Conservation (phyloP, 1,284 basidiomycete species). For the Pascua sp. region DNA sequence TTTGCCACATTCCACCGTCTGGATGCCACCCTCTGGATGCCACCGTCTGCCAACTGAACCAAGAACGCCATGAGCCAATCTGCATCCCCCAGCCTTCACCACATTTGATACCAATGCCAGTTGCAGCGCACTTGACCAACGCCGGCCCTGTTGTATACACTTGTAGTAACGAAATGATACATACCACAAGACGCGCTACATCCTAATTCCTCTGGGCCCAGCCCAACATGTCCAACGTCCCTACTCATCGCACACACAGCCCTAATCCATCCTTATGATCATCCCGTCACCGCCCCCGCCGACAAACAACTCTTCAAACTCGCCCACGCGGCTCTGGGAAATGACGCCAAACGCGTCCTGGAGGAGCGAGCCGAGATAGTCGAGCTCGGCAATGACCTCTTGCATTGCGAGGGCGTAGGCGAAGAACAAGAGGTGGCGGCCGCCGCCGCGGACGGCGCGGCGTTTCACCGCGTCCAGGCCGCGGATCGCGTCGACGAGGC, state of each 20-base stretch:
- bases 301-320: constrained; percentile 65
- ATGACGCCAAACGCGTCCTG: constrained; percentile 82
- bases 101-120: too few relatives aligned
- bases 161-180: too few relatives aligned
- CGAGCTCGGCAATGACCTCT: constrained; percentile 81
- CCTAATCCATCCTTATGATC: too few relatives aligned
- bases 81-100: too few relatives aligned
- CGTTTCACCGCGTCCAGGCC: constrained; percentile 73
- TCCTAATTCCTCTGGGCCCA: too few relatives aligned
- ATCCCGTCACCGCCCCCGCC: not conserved
- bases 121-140: too few relatives aligned
- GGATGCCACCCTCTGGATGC: too few relatives aligned
- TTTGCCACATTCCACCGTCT: too few relatives aligned
- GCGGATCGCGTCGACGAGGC: constrained; percentile 77
- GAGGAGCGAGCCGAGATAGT: constrained; percentile 67
- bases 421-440: constrained; percentile 83
- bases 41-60: too few relatives aligned
- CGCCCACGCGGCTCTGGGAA: constrained; percentile 62
- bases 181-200: too few relatives aligned
- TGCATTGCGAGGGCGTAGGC: constrained; percentile 88
- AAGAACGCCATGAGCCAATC: too few relatives aligned
- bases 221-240: not conserved
- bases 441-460: constrained; percentile 57
- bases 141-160: too few relatives aligned
- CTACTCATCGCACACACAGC: not conserved